Base-by-base conservation (phyloP, 495 filamentous ascomycete species). In the Umbilicaria muhlenbergii region DNA sequence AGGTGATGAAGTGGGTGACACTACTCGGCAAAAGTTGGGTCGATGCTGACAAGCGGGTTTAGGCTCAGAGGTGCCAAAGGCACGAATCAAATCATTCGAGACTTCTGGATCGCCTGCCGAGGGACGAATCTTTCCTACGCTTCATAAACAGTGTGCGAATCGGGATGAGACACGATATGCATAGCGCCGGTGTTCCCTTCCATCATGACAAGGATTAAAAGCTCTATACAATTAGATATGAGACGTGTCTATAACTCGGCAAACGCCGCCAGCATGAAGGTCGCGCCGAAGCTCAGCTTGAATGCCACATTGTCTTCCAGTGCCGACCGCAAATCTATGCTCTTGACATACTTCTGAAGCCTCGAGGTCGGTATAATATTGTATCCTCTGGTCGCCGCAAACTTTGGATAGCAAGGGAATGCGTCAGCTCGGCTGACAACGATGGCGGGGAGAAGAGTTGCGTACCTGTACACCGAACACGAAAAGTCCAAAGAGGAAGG, bases 241-340 rank as follows among this genome's bases (percentile, higher is more conserved):
- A 28, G 1, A 8, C 1, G 24, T 28, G 24, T 28, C 24, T 28
- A 70, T 41, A 73, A 70, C 39, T 63, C 59, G 44, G 64, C 74
- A 64, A 91, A 84, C 0, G 80, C 81, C 32, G 83, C 83, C 52
- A 91, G 61, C 11, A 78, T 76, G 69, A 91, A 89, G 24, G 81
- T 81, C 5, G 66, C 50, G 10, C 80, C 84, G 53, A 91, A 89
- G 34, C 75, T 78, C 8, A 89, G 51, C 67, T 88, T 91, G 55
- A 92, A 85, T 0, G 79, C 78, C 15, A 74, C 65, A 55, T 88
- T 72, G 45, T 77, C 69, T 48, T 74, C 71, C 44, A 91, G 58
- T 3, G 75, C 69, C 1, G 67, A 68, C 18, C 66, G 56, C 39
- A 83, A n/a, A 53, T 81, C 65, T 18, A 75, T 67, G 12, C 57